Conservation (phyloP, 352 stramenopile genomes). For the Pythium brachiatum region DNA sequence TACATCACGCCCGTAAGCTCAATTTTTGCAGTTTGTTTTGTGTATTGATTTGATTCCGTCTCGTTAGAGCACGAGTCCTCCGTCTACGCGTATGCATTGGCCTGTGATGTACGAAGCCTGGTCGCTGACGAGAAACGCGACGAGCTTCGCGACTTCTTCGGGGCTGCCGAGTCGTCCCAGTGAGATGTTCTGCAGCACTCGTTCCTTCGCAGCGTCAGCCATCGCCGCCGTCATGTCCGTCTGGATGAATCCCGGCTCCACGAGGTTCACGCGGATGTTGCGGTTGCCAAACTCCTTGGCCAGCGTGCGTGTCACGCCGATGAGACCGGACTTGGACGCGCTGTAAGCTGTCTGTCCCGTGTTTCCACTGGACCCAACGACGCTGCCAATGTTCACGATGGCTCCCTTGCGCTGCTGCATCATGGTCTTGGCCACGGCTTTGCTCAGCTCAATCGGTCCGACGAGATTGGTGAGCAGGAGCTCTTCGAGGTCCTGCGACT, state of each 20-base stretch:
- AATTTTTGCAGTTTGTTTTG: slow-evolving; percentile 13
- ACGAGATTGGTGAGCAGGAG: slow-evolving; percentile 77
- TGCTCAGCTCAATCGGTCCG: slow-evolving; percentile 67
- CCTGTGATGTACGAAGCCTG: slow-evolving; percentile 83
- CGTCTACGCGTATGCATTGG: slow-evolving; percentile 78
- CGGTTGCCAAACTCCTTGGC: slow-evolving; percentile 81
- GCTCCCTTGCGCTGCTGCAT: slow-evolving; percentile 56
- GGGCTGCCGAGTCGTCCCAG: slow-evolving; percentile 60
- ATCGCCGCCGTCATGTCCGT: slow-evolving; percentile 81
- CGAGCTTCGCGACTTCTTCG: slow-evolving; percentile 76
- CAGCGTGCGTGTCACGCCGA: slow-evolving; percentile 73
- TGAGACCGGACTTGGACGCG: slow-evolving; percentile 74
- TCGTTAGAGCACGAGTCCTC: slow-evolving; percentile 68
- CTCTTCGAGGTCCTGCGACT: slow-evolving; percentile 58
- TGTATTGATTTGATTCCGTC: slow-evolving; percentile 9
- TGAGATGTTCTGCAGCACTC: slow-evolving; percentile 47
- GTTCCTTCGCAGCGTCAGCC: slow-evolving; percentile 44
- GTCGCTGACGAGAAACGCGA: slow-evolving; percentile 76
- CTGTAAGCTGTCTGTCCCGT: slow-evolving; percentile 80
- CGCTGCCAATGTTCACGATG: slow-evolving; percentile 82
- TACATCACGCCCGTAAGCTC: slow-evolving; percentile 14
- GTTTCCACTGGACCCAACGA: slow-evolving; percentile 75
- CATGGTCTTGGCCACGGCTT: slow-evolving; percentile 76
- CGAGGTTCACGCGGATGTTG: slow-evolving; percentile 86
- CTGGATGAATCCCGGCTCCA: slow-evolving; percentile 82